Evolutionary conservation across 2,329 filamentous ascomycete genomes (phyloP), one percentile per base, ranked within the genome.

Genomic region (Paracoccidioides brasiliensis): DNA sequence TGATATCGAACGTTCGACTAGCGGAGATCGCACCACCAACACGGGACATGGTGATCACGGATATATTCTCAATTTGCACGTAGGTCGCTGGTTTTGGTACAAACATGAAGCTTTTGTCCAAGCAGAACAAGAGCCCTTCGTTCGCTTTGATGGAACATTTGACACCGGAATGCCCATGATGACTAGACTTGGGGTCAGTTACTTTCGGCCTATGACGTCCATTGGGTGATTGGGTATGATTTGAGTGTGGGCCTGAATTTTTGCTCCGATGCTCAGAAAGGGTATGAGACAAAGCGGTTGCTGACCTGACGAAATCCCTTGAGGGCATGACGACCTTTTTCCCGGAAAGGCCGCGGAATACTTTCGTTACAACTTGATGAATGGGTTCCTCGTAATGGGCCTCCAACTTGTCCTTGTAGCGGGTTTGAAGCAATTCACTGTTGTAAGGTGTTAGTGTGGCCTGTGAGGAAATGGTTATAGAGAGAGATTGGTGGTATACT

Each of bases 121-220:
- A 76, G 70, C 90, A 96, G 80, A 95, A 98, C 52, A 98, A 77
- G 68, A 95, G 90, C 58, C 94, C 93, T 74, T 98, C 93, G 71
- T 94, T 96, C 54, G 94, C 94, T 75, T 98, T 98, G 81, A 98
- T 96, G n/a, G 90, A 95, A 73, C 93, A 98, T 75, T 98, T 98
- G 73, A 98, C 94, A 57, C 93, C 93, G 63, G 85, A 88, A 71
- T 96, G 90, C 65, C 86, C 83, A 69, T 95, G 90, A 74, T 97
- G 93, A 62, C 87, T 70, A 45, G 57, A 71, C 75, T 56, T 45
- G 35, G 48, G 33, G 55, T 59, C 54, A 61, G 56, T 53, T 40
- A 42, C 40, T 50, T 42, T 52, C 4, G 44, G 56, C 53, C 52
- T 57, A 43, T 51, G 49, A 43, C 35, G 55, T 37, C 35, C 35